A percentile compares a stretch with the other conserved stretches of the same genome.
phyloP scores from a whole-genome alignment of 768 basidiomycete genomes.

The Trametes coccinea region DNA sequence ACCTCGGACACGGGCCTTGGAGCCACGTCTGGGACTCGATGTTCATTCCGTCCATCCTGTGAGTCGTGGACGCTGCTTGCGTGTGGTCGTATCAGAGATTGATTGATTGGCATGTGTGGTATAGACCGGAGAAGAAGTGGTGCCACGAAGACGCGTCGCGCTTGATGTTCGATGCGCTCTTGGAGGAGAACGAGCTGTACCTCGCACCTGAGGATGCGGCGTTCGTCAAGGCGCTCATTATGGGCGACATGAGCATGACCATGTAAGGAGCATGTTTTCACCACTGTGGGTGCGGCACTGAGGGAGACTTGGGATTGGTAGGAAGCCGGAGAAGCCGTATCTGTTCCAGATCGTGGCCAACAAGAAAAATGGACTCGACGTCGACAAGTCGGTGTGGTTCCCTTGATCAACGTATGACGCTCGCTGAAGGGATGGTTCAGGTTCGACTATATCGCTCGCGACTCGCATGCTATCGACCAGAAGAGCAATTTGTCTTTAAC shows the following conservation, averaged over 20 bases:
- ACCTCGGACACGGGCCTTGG: conserved; percentile 86
- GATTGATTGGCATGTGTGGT: not conserved
- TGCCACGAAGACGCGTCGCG: conserved; percentile 78
- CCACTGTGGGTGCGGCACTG: too few species aligned
- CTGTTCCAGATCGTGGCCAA: conserved; percentile 87
- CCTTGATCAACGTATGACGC: too few species aligned
- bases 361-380: conserved; percentile 78
- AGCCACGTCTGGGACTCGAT: conserved; percentile 79
- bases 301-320: not conserved
- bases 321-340: conserved; percentile 59
- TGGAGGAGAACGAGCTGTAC: conserved; percentile 54
- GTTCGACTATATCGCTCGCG: conserved; percentile 81
- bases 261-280: conserved; percentile 39
- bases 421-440: conserved; percentile 36
- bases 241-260: conserved; percentile 55
- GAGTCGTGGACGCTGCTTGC: conserved; percentile 28
- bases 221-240: conserved; percentile 80
- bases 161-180: conserved; percentile 77
- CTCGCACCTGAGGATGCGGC: conserved; percentile 49
- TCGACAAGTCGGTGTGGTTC: conserved; percentile 65
- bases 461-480: conserved; percentile 72
- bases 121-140: conserved; percentile 56
- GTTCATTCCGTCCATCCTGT: conserved; percentile 73
- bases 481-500: conserved; percentile 49
- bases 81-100: not conserved